These are phyloP conservation scores for Phylloporus sp. DNA, from an alignment of 768 basidiomycete genomes.

Conservation along the genomic window DNA sequence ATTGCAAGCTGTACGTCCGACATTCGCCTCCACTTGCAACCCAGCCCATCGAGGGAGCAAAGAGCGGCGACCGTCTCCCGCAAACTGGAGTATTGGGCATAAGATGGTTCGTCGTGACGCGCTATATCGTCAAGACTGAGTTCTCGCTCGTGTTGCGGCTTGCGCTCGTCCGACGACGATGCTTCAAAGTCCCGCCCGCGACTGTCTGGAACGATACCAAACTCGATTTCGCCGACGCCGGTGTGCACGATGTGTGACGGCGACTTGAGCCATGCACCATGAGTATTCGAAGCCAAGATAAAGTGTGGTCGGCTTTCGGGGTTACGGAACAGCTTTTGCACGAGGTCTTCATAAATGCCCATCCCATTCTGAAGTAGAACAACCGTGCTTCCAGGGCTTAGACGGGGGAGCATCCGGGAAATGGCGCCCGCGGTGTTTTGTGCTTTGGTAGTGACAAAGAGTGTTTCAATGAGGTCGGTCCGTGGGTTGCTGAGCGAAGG, in stretches of 20 bases:
- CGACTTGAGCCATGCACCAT: too few relatives aligned
- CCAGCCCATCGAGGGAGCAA: conserved; percentile 48
- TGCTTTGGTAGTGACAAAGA: conserved; percentile 82
- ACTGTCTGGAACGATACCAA: conserved; percentile 73
- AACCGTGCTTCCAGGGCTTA: conserved; percentile 68
- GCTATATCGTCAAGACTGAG: conserved; percentile 54
- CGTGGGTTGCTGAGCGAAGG: conserved; percentile 13
- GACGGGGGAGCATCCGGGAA: conserved; percentile 51
- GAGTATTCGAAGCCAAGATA: conserved; percentile 76
- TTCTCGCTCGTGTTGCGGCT: conserved; percentile 34
- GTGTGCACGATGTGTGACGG: conserved; percentile 58
- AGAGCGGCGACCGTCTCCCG: conserved; percentile 67
- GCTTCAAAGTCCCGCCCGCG: too few relatives aligned
- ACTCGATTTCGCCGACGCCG: too few relatives aligned
- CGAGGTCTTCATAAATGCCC: conserved; percentile 80
- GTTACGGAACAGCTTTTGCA: conserved; percentile 65
- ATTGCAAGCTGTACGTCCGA: conserved; percentile 61
- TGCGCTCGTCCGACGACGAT: too few relatives aligned
- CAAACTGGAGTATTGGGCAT: conserved; percentile 51
- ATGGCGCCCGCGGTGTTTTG: conserved; percentile 58
- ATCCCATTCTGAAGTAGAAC: conserved; percentile 95
- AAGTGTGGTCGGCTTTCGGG: conserved; percentile 74
- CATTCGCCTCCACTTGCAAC: conserved; percentile 60
- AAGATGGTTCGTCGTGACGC: conserved; percentile 29
- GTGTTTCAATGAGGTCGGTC: conserved; percentile 54